Evolutionary conservation across 1,139 yeast genomes (phyloP), one percentile per base, ranked within the genome.

Genomic region (Yamadazyma triangularis): DNA sequence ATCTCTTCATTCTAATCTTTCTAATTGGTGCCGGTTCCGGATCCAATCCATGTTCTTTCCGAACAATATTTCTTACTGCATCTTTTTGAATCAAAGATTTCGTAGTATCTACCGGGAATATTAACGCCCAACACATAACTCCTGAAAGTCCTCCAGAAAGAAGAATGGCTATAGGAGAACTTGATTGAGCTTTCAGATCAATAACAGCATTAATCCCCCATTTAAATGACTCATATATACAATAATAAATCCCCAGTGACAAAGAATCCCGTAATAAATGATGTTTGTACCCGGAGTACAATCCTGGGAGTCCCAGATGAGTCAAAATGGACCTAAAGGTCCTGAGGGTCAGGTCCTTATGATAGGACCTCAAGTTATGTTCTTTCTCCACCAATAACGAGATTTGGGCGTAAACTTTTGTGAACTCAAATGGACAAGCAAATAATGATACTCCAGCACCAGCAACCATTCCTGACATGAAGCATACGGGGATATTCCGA

Each of bases 391-490:
- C 69, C 47, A 77, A 51, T 37, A 71, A 50, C 44, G 77, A 64
- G 45, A 86, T 73, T 52, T 87, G 95, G 25, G 91, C 82, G 39
- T 82, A 85, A 6, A 86, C 68, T 51, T 87, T 87, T 29, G 91
- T 79, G 53, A 84, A 77, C 52, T 86, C 96, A 51, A 86, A 86
- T 0, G 96, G 96, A 45, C 91, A 81, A 3, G 93, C 85, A 50
- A 83, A 73, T 4, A 75, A 31, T 2, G 88, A 71, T 10, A 82
- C 79, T 2, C 70, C 62, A 2, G 74, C 73, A 2, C 95, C 95
- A 0, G 93, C 77, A 2, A 75, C 41, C 5, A 71, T 58, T 1
- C 95, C 95, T 0, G 93, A 69, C 2, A 70, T 31, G 35, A 80
- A 72, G 19, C 88, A 74, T 1, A 79, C 76, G 0, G 87, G 91